Percentiles rank a stretch among this genome's conserved stretches.
Evolutionary conservation across 2,329 filamentous ascomycete genomes (phyloP).

Genomic region (Pseudogymnoascus sp.): DNA sequence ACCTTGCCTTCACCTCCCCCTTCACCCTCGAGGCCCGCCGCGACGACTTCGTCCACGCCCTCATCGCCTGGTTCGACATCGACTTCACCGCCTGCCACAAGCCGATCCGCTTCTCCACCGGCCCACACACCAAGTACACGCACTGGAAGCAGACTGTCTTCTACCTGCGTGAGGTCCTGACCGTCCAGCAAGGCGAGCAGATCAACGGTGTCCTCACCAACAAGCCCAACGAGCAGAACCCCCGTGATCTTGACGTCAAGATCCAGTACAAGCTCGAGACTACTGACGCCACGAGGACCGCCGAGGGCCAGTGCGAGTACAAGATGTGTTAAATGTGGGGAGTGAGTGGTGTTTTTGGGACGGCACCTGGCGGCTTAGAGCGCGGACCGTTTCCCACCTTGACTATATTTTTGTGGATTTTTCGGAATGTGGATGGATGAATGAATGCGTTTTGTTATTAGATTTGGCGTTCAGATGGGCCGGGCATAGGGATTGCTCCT

Average conservation of each 20-base stretch:
- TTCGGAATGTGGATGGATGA: constrained; percentile 2
- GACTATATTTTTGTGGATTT: background rate
- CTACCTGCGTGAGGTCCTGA: constrained; percentile 89
- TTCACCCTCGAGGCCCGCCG: constrained; percentile 72
- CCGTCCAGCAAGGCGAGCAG: constrained; percentile 78
- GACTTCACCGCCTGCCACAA: constrained; percentile 98
- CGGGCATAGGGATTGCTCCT: constrained; percentile 3
- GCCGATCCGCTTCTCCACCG: constrained; percentile 91
- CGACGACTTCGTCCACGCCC: constrained; percentile 89
- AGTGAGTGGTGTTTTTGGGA: background rate
- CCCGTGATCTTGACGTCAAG: constrained; percentile 86
- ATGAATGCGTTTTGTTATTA: constrained; percentile 1
- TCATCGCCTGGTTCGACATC: constrained; percentile 99
- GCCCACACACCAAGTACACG: constrained; percentile 97
- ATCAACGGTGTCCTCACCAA: constrained; percentile 68
- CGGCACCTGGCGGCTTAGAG: constrained; percentile 1
- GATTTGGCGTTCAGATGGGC: constrained; percentile 4
- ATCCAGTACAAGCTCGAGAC: constrained; percentile 77
- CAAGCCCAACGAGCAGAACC: constrained; percentile 88
- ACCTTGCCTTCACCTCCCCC: constrained; percentile 74
- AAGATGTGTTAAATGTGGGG: constrained; percentile 54
- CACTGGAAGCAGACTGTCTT: constrained; percentile 99
- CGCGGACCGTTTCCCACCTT: background rate
- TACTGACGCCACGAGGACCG: constrained; percentile 59
- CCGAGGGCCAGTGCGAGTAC: constrained; percentile 67